Conservation (phyloP, 371 early-diverging fungal genomes). For the Mortierella sp. region DNA sequence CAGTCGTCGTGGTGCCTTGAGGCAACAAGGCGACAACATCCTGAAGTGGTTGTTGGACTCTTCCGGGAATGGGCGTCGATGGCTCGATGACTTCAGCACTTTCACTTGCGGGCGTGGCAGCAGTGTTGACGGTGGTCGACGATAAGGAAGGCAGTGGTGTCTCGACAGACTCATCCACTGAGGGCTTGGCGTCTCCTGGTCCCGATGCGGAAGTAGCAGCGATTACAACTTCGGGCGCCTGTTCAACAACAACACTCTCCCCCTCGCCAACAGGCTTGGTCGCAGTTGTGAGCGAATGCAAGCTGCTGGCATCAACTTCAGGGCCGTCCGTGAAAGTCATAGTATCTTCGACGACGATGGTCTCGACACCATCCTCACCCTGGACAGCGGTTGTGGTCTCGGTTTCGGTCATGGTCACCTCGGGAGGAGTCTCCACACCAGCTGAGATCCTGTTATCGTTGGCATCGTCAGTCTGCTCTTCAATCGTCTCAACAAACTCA, state of each 20-base stretch:
- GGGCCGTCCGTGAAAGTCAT: slow-evolving; percentile 30
- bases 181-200: slow-evolving; percentile 26
- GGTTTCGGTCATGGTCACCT: slow-evolving; percentile 21
- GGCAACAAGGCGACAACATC: slow-evolving; percentile 16
- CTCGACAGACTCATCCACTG: slow-evolving; percentile 21
- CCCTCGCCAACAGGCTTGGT: slow-evolving; percentile 28
- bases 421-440: neutral
- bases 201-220: neutral
- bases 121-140: neutral
- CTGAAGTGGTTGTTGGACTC: neutral
- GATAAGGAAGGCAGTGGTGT: slow-evolving; percentile 3
- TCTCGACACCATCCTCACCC: slow-evolving; percentile 28
- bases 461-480: neutral
- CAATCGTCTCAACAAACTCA: slow-evolving; percentile 6
- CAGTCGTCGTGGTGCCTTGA: no score
- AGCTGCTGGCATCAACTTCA: slow-evolving; percentile 19
- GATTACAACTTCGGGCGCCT: slow-evolving; percentile 19
- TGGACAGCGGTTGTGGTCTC: slow-evolving; percentile 7
- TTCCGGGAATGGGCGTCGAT: neutral
- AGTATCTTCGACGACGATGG: slow-evolving; percentile 28
- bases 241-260: slow-evolving; percentile 36
- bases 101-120: neutral
- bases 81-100: neutral
- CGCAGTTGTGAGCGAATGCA: slow-evolving; percentile 27
- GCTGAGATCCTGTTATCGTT: neutral